Evolutionary conservation across 1,139 yeast species (phyloP).

Genomic region (Lodderomyces oxycetoniae): DNA sequence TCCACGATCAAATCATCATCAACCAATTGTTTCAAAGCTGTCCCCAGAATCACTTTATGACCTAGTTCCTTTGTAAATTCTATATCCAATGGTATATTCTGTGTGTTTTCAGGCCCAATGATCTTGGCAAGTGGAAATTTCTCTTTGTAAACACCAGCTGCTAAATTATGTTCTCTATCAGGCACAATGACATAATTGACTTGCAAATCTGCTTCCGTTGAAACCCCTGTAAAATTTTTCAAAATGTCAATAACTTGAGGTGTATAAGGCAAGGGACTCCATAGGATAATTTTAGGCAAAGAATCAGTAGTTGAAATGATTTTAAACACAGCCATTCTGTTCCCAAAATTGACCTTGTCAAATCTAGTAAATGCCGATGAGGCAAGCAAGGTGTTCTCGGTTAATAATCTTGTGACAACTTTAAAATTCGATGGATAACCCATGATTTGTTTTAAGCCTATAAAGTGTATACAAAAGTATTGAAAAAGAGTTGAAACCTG

Average conservation of each 20-base stretch:
- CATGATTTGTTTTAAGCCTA: too few species aligned
- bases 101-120: slow-evolving; percentile 45
- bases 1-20: slow-evolving; percentile 20
- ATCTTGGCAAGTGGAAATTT: slow-evolving; percentile 45
- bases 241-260: slow-evolving; percentile 38
- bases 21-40: slow-evolving; percentile 21
- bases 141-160: slow-evolving; percentile 49
- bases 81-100: slow-evolving; percentile 32
- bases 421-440: slow-evolving; percentile 37
- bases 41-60: slow-evolving; percentile 23
- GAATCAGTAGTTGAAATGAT: neutral
- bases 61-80: slow-evolving; percentile 24
- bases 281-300: slow-evolving; percentile 40
- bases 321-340: slow-evolving; percentile 51
- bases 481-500: too few species aligned
- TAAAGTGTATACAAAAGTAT: too few species aligned
- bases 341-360: slow-evolving; percentile 50
- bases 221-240: slow-evolving; percentile 29
- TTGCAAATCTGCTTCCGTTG: slow-evolving; percentile 23
- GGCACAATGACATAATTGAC: slow-evolving; percentile 47
- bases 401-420: slow-evolving; percentile 39
- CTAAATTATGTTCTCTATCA: slow-evolving; percentile 53
- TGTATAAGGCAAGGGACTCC: slow-evolving; percentile 62
- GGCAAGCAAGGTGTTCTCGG: slow-evolving; percentile 45
- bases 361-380: slow-evolving; percentile 44